Percentiles rank a stretch among this genome's conserved stretches.
These are phyloP conservation scores for Zygosaccharomyces pseudobailii DNA, from an alignment of 1,139 yeast species.

Conservation along the genomic window DNA sequence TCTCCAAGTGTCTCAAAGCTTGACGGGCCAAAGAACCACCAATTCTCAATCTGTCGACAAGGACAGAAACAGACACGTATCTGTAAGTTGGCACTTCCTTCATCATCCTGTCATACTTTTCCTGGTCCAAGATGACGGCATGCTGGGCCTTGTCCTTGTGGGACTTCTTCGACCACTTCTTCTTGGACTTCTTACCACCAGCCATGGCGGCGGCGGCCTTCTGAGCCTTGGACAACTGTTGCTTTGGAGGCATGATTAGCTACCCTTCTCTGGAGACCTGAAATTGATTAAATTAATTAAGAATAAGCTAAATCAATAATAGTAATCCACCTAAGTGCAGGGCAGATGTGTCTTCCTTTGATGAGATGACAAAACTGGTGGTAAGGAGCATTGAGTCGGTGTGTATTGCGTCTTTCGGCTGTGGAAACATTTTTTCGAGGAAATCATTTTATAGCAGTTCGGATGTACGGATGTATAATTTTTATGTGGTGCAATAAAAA, in stretches of 20 bases:
- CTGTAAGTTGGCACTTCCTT: conserved; percentile 99
- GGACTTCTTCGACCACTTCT: conserved; percentile 99
- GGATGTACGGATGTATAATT: neutral
- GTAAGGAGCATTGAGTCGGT: neutral
- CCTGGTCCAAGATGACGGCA: conserved; percentile 96
- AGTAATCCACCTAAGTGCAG: conserved; percentile 7
- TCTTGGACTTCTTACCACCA: conserved; percentile 99
- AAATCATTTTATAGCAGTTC: no score
- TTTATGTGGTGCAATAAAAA: no score
- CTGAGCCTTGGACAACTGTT: conserved; percentile 99
- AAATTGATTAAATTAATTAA: conserved; percentile 2
- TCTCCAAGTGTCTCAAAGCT: conserved; percentile 94
- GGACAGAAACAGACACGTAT: conserved; percentile 95
- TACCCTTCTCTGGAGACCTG: conserved; percentile 6
- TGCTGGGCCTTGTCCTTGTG: conserved; percentile 99
- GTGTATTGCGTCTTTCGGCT: neutral
- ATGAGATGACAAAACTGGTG: conserved; percentile 1
- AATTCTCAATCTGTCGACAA: conserved; percentile 98
- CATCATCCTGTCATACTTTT: conserved; percentile 97
- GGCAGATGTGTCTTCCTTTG: conserved; percentile 7
- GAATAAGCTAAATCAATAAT: neutral
- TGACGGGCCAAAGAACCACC: conserved; percentile 99
- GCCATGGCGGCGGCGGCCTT: conserved; percentile 99
- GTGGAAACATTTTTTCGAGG: no score
- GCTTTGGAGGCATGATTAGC: conserved; percentile 92